Evolutionary conservation across 768 basidiomycete genomes (phyloP), one percentile per base, ranked within the genome.

Genomic region (Naganishia kalamii): DNA sequence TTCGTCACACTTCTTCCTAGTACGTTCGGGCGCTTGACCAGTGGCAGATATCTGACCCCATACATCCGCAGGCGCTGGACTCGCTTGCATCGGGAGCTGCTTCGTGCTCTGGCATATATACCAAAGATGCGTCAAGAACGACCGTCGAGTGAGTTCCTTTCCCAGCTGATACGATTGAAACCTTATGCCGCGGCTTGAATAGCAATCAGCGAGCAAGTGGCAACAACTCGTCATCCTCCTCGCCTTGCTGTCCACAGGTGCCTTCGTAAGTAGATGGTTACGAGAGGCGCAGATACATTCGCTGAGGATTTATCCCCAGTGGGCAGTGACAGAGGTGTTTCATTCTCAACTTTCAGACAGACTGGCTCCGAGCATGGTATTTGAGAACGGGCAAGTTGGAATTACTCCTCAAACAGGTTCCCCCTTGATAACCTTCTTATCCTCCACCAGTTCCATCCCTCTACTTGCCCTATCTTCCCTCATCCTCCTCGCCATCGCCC

Each of bases 241-340:
- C 4, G 54, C 54, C 37, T 57, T 57, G 54, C 35, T 41, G 1
- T 37, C n/a, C 54, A 57, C 54, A 21, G 54, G 35, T 12, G 54
- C 54, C 32, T 57, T 57, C 13, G 54, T 57, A 15, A 57, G 54
- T 57, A 19, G 54, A 10, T 54, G n/a, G n/a, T n/a, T 44, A 10
- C 52, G 2, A 6, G 3, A 10, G 33, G n/a, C 17, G 23, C 23
- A 21, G n/a, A 51, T 17, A 30, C 25, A 19, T 21, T 25, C 32
- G n/a, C 32, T 54, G n/a, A 54, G 37, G 6, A 5, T 21, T 4
- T 29, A 3, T 57, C 19, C 7, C 21, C 37, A 57, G 54, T 57
- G 35, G 33, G 54, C 7, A 2, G 27, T 57, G 19, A n/a, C 33
- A 15, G 17, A 25, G 37, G 54, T 57, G 0, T 57, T 57, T 13